phyloP scores from a whole-genome alignment of 2,329 filamentous ascomycete genomes.

The Mycosphaerella arachidis region DNA sequence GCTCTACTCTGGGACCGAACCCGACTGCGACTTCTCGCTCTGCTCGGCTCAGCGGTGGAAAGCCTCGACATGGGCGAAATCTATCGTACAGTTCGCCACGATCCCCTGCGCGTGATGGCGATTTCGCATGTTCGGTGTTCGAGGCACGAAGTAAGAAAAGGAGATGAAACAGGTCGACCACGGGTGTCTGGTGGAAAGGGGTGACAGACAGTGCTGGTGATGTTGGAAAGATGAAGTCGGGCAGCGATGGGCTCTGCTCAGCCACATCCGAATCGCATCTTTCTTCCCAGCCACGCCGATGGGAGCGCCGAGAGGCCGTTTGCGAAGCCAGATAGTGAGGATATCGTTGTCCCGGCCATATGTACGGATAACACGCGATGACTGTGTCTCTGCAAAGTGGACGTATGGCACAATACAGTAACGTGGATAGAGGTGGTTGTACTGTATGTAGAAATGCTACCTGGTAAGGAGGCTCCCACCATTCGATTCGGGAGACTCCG shows the following conservation, averaged over 20 bases:
- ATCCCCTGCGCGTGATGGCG: neutral
- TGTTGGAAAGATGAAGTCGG: neutral
- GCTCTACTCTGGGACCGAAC: neutral
- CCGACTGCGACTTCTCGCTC: constrained; percentile 1
- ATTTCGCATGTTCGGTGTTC: neutral
- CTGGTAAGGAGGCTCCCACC: neutral
- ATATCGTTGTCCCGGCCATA: too few species aligned
- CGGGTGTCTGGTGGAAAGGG: neutral
- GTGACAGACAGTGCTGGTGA: neutral
- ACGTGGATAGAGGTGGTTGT: too few species aligned
- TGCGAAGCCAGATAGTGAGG: too few species aligned
- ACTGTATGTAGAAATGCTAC: neutral
- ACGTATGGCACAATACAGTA: neutral
- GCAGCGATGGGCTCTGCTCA: constrained; percentile 2
- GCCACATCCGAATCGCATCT: neutral
- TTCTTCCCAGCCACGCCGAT: neutral
- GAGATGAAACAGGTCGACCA: neutral
- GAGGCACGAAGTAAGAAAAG: neutral
- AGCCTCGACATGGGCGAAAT: constrained; percentile 15
- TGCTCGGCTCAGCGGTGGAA: constrained; percentile 10
- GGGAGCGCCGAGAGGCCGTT: neutral
- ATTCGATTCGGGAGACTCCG: neutral
- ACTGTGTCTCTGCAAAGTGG: neutral
- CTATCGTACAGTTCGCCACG: neutral
- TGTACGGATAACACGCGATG: too few species aligned